Evolutionary conservation across 768 basidiomycete genomes (phyloP), one percentile per base, ranked within the genome.

Genomic region (Amanita polypyramis): DNA sequence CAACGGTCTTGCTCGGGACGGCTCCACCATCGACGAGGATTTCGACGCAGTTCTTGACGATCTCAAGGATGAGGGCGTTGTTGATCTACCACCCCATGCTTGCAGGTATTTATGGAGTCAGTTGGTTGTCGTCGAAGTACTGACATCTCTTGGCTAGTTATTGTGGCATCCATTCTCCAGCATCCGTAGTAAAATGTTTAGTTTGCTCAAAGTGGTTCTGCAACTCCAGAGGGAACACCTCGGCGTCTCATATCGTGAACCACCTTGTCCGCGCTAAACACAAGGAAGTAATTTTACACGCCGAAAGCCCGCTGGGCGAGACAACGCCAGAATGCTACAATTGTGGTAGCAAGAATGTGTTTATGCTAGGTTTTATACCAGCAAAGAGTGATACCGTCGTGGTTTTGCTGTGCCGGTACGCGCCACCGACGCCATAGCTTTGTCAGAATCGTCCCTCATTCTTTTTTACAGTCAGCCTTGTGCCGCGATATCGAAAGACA

Each of bases 371-470:
- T 3, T 99, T 99, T 59, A 99, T 99, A 58, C 96, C 96, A 2
- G 96, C 96, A 15, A 99, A 99, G 70, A 91, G 89, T 60, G 96
- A 99, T 60, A 98, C 96, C 4, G 96, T 99, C 33, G 96, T 99
- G 30, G 95, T 99, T 29, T 73, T 99, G 14, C 75, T 99, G 14
- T 99, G 94, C 62, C 85, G 95, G 93, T 94, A 58, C 52, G 86
- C 72, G 10, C 15, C 25, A 17, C 19, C 23, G 17, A 1, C 6
- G 12, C 17, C 5, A 21, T 4, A 42, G 11, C 8, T 36, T 23
- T 23, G 2, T 33, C n/a, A n/a, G n/a, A n/a, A n/a, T n/a, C n/a
- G n/a, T 19, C 14, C 14, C 20, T 44, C 34, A 33, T 44, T 10
- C 14, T 25, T 25, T 25, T 25, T 33, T 14, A 9, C 57, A 94